Percentiles rank a stretch among this genome's conserved stretches.
Conservation (phyloP, 345 rosid species). For the Rhizophora mangle region DNA sequence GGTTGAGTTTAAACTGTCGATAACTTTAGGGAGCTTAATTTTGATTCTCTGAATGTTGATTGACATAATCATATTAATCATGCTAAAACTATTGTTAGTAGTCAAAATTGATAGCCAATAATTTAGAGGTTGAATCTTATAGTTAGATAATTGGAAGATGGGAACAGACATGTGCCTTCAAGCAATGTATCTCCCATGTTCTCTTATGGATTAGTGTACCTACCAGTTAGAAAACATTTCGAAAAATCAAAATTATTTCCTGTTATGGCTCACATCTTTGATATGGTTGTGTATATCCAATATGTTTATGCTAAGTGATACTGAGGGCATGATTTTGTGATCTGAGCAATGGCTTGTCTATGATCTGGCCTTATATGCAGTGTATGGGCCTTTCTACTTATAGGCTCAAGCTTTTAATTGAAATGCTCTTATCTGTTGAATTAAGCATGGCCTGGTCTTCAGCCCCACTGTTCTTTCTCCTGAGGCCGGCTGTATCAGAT, state of each 20-base stretch:
- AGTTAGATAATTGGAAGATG: background rate
- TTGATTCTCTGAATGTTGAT: background rate
- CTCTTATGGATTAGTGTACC: background rate
- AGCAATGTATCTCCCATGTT: background rate
- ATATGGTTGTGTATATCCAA: too few species aligned
- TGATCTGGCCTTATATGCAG: background rate
- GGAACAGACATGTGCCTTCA: background rate
- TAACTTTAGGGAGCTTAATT: background rate
- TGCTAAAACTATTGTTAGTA: background rate
- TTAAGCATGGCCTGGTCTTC: slow-evolving; percentile 33
- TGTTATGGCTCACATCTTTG: background rate
- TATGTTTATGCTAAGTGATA: too few species aligned
- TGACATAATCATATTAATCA: background rate
- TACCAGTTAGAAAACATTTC: background rate
- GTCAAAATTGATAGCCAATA: background rate
- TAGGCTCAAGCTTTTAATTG: background rate
- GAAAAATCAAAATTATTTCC: background rate
- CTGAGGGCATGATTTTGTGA: background rate
- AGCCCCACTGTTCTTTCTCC: slow-evolving; percentile 36
- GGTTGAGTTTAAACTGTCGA: too few species aligned
- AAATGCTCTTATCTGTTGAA: background rate
- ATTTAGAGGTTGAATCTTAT: background rate
- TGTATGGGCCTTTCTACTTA: background rate
- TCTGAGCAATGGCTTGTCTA: background rate
- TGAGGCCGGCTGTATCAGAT: slow-evolving; percentile 39